A percentile compares a stretch with the other conserved stretches of the same genome.
Evolutionary conservation across 169 alveolate species (phyloP).

Genomic region (Eimeria sp.): DNA sequence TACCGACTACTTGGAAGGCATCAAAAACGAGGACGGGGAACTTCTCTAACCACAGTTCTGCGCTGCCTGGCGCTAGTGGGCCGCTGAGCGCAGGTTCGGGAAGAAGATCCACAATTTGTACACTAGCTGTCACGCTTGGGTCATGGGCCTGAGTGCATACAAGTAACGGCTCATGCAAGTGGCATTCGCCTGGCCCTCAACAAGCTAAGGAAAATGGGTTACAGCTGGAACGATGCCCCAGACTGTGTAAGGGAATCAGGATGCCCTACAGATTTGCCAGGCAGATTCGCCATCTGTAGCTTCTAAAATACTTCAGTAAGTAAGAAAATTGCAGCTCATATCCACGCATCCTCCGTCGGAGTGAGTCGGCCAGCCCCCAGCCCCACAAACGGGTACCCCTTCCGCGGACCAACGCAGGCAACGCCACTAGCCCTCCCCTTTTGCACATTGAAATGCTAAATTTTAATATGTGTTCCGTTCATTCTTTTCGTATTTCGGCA

Average conservation of each 20-base stretch:
- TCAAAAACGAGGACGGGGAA: not conserved
- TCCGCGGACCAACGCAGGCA: not conserved
- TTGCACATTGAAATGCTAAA: not conserved
- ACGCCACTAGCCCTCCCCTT: not conserved
- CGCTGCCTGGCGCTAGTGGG: not conserved
- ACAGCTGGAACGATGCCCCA: not conserved
- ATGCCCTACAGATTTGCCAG: not conserved
- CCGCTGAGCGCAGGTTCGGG: slow-evolving; percentile 15
- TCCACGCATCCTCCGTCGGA: not conserved
- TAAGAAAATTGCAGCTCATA: not conserved
- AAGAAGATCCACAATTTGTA: not conserved
- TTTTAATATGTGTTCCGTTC: not conserved
- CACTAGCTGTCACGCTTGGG: not conserved
- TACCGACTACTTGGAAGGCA: not conserved
- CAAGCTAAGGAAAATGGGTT: not conserved
- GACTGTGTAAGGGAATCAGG: not conserved
- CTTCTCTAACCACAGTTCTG: not conserved
- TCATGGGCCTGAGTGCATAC: not conserved
- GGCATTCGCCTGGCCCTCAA: not conserved
- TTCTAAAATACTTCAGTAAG: not conserved
- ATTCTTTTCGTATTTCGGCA: not conserved
- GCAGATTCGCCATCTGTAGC: not conserved
- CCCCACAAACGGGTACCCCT: not conserved
- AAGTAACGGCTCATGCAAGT: not conserved
- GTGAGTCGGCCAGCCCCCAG: not conserved